phyloP scores from a whole-genome alignment of 176 grass and related monocot species.

The Poa annua region DNA sequence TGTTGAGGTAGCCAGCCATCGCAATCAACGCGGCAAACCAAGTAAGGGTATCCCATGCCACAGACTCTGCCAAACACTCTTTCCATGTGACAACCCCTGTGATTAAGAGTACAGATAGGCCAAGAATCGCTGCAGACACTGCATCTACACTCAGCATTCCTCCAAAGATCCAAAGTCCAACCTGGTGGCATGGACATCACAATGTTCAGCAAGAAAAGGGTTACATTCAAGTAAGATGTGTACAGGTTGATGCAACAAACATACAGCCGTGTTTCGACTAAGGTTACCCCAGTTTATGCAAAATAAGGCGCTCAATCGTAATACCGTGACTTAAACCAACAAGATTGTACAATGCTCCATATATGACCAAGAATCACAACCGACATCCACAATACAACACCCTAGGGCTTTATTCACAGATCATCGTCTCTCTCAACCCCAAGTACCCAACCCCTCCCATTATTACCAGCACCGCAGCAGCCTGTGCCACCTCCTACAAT shows the following conservation, averaged over 20 bases:
- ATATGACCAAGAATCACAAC: not conserved
- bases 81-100: conserved; percentile 98
- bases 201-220: conserved; percentile 26
- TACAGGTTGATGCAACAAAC: conserved; percentile 1
- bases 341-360: not conserved
- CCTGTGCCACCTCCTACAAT: not conserved
- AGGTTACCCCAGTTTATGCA: conserved; percentile 4
- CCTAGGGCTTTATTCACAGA: not conserved
- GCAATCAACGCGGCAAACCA: conserved; percentile 99
- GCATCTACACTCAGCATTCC: conserved; percentile 83
- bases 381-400: not conserved
- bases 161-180: conserved; percentile 97
- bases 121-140: conserved; percentile 91
- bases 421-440: not conserved
- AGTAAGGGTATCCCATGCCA: conserved; percentile 98
- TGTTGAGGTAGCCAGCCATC: conserved; percentile 99
- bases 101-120: conserved; percentile 80
- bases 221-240: conserved; percentile 13
- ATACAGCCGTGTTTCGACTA: not conserved
- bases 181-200: conserved; percentile 57
- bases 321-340: not conserved
- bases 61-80: conserved; percentile 91
- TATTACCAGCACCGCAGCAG: not conserved
- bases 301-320: conserved; percentile 14
- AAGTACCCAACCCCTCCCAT: not conserved